Base-by-base conservation (phyloP, 495 filamentous ascomycete species). In the Aspergillus biplanus region DNA sequence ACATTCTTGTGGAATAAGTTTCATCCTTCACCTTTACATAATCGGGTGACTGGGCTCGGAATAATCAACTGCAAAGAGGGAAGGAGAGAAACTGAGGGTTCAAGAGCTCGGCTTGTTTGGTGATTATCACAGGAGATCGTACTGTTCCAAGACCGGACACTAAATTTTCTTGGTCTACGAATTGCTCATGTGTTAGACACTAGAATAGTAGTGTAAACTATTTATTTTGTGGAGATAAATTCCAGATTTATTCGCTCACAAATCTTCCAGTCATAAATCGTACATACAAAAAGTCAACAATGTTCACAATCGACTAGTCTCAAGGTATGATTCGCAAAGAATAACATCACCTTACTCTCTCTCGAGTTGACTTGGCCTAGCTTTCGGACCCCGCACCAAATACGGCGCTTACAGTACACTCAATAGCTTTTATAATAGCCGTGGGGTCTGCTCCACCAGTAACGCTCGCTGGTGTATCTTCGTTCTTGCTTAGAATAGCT, bases 381-480 rank as follows among this genome's bases (percentile, higher is more conserved):
- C 21, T 27, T 27, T 27, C n/a, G n/a, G 6, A 60, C 58, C 56
- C 55, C 21, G 3, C 52, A 42, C 69, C 65, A 49, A 78, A 77
- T 56, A 82, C 65, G 47, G 69, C 69, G 42, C 68, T 62, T 6
- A 82, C 46, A 18, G 75, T 70, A 62, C 73, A 73, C 47, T 75
- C 68, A 16, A 72, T 72, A 27, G 79, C 77, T 33, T 67, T 69
- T 16, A 79, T 35, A 49, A 82, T 71, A 16, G 68, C 64, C 59
- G 73, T 68, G 33, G 66, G 34, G 61, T 72, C 64, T 68, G 49
- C 31, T 44, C 68, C 35, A 62, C 67, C 13, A 27, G 21, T 27
- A 27, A 27, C 55, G 52, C 35, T 49, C 49, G 2, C 39, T 49
- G 46, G 35, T 27, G 46, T 52, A 11, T 56, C 37, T 12, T 56